Percentiles rank a stretch among this genome's conserved stretches.
Evolutionary conservation across 306 rosid genomes (phyloP).

Genomic region (Fagus crenata): DNA sequence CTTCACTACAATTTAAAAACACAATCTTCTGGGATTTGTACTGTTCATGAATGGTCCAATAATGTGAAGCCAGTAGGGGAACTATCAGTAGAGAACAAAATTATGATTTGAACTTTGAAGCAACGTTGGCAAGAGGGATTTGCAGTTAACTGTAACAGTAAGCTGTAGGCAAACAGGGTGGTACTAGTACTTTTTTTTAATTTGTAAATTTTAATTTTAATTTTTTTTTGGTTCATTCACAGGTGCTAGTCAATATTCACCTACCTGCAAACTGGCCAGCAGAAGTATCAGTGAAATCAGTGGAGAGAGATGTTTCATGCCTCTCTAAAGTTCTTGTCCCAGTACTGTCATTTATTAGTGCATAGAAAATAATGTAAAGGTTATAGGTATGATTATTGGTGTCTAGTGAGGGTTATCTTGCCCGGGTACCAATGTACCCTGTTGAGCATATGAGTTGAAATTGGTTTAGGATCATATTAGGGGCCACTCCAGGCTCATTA

Average conservation of each 20-base stretch:
- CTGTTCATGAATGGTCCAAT: conserved; percentile 40
- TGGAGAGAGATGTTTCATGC: neutral
- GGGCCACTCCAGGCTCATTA: neutral
- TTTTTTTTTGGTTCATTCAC: neutral
- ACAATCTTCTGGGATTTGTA: conserved; percentile 52
- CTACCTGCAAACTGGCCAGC: neutral
- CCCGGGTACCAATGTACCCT: neutral
- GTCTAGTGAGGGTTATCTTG: neutral
- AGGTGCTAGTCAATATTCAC: neutral
- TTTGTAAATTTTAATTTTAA: neutral
- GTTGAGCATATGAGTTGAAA: neutral
- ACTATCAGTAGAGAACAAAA: conserved; percentile 26
- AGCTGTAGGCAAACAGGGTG: neutral
- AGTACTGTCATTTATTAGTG: neutral
- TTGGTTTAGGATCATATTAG: neutral
- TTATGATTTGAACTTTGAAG: conserved; percentile 32
- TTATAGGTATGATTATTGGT: neutral
- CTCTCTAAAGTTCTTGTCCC: neutral
- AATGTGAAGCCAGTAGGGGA: conserved; percentile 25
- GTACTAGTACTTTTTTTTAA: neutral
- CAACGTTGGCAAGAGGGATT: conserved; percentile 12
- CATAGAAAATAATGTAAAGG: neutral
- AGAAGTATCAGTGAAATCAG: neutral
- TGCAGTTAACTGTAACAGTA: neutral
- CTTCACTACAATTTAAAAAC: conserved; percentile 44